phyloP scores from a whole-genome alignment of 441 rosid genomes.

The Croton laevigatus region DNA sequence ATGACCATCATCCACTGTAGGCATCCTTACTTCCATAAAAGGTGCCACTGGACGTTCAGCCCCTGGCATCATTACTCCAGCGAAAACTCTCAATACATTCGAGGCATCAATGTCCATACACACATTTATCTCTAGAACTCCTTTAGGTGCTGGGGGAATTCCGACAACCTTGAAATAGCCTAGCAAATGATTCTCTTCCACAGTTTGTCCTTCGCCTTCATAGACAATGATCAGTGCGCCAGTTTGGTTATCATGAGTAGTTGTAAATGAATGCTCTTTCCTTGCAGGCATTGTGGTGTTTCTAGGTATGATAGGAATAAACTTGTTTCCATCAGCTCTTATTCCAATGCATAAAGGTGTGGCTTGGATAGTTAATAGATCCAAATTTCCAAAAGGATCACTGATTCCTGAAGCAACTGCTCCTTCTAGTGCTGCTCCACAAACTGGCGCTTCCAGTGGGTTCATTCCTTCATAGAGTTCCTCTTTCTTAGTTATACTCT shows the following conservation, averaged over 20 bases:
- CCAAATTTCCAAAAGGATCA: slow-evolving; percentile 79
- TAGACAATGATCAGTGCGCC: slow-evolving; percentile 68
- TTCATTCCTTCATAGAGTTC: slow-evolving; percentile 57
- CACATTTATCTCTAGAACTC: slow-evolving; percentile 73
- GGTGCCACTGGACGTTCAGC: slow-evolving; percentile 52
- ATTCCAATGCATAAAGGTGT: slow-evolving; percentile 71
- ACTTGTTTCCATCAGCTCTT: slow-evolving; percentile 49
- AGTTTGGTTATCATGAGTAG: slow-evolving; percentile 60
- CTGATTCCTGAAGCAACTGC: slow-evolving; percentile 80
- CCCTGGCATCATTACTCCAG: slow-evolving; percentile 63
- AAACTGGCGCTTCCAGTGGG: slow-evolving; percentile 70
- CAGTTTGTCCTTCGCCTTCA: slow-evolving; percentile 74
- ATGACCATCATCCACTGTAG: slow-evolving; percentile 84
- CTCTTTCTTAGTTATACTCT: slow-evolving; percentile 41
- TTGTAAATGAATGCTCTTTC: slow-evolving; percentile 62
- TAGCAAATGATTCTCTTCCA: slow-evolving; percentile 68
- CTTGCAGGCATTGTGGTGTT: slow-evolving; percentile 75
- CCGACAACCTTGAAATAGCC: slow-evolving; percentile 82
- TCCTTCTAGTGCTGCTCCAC: slow-evolving; percentile 89
- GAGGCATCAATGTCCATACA: slow-evolving; percentile 87
- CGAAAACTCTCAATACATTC: slow-evolving; percentile 56
- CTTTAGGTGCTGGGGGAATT: slow-evolving; percentile 64
- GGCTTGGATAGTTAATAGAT: slow-evolving; percentile 73
- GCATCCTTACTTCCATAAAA: slow-evolving; percentile 83
- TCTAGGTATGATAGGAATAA: slow-evolving; percentile 59